These are phyloP conservation scores for Jatropha curcas DNA, from an alignment of 345 rosid genomes.

Conservation along the genomic window DNA sequence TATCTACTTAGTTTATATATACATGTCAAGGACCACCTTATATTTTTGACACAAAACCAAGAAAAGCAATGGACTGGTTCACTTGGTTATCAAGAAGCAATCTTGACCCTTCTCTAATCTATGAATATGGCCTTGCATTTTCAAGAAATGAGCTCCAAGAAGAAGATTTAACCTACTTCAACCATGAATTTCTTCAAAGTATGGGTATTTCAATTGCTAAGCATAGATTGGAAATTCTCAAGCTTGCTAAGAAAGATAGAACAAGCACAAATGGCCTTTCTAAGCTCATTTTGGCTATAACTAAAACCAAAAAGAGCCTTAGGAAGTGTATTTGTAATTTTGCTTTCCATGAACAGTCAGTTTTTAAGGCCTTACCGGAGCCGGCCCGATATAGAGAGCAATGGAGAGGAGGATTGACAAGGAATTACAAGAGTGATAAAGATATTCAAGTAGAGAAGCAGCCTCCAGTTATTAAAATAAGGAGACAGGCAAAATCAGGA, in stretches of 20 bases:
- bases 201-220: conserved; percentile 77
- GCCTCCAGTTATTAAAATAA: conserved; percentile 28
- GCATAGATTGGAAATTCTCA: conserved; percentile 80
- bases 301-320: conserved; percentile 44
- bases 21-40: conserved; percentile 22
- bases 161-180: conserved; percentile 68
- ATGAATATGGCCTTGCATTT: conserved; percentile 64
- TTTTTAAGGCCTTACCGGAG: conserved; percentile 37
- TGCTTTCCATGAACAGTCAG: conserved; percentile 36
- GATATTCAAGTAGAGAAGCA: conserved; percentile 31
- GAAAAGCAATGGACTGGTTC: conserved; percentile 72
- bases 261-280: conserved; percentile 26
- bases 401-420: conserved; percentile 31
- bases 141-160: conserved; percentile 59
- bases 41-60: neutral
- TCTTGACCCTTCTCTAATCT: conserved; percentile 61
- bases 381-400: conserved; percentile 25
- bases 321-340: conserved; percentile 45
- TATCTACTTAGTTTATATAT: conserved; percentile 16
- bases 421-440: conserved; percentile 38
- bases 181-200: conserved; percentile 75
- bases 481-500: conserved; percentile 63
- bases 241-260: conserved; percentile 56
- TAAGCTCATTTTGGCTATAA: conserved; percentile 45
- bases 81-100: conserved; percentile 67